Percentiles rank a stretch among this genome's conserved stretches.
Conservation (phyloP, 1,139 yeast species). For the Saccharomyces hybrid region DNA sequence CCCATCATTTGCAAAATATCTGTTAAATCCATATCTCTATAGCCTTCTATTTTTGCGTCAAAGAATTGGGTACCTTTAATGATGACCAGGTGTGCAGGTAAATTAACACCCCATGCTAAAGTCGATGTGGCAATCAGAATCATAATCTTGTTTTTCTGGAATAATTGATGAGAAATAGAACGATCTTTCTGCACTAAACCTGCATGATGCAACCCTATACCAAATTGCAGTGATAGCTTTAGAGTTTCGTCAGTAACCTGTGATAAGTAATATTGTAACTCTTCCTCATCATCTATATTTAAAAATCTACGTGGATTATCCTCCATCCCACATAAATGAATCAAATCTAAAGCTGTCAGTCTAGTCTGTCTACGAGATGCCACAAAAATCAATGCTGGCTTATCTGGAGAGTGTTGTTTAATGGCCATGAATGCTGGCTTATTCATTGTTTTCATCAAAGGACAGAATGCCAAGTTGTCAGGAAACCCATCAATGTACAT, state of each 20-base stretch:
- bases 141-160: slow-evolving; percentile 81
- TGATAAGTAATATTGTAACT: slow-evolving; percentile 53
- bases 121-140: slow-evolving; percentile 91
- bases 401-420: slow-evolving; percentile 86
- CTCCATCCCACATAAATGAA: slow-evolving; percentile 91
- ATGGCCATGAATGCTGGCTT: slow-evolving; percentile 97
- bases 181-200: slow-evolving; percentile 91
- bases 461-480: slow-evolving; percentile 88
- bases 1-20: slow-evolving; percentile 62
- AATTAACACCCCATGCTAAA: slow-evolving; percentile 62
- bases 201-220: slow-evolving; percentile 96
- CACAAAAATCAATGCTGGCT: slow-evolving; percentile 91
- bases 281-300: slow-evolving; percentile 62
- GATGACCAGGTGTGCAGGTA: slow-evolving; percentile 55
- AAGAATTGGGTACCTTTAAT: slow-evolving; percentile 50
- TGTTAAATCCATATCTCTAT: slow-evolving; percentile 64
- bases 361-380: slow-evolving; percentile 97
- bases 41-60: slow-evolving; percentile 42
- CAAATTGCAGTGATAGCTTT: slow-evolving; percentile 78
- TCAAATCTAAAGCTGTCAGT: slow-evolving; percentile 85
- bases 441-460: slow-evolving; percentile 96
- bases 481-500: slow-evolving; percentile 98
- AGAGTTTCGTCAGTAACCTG: slow-evolving; percentile 86
- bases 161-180: slow-evolving; percentile 74
- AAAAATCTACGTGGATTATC: slow-evolving; percentile 85